Evolutionary conservation across 2,329 filamentous ascomycete species (phyloP).

Genomic region (Ophiostoma novo-ulmi): DNA sequence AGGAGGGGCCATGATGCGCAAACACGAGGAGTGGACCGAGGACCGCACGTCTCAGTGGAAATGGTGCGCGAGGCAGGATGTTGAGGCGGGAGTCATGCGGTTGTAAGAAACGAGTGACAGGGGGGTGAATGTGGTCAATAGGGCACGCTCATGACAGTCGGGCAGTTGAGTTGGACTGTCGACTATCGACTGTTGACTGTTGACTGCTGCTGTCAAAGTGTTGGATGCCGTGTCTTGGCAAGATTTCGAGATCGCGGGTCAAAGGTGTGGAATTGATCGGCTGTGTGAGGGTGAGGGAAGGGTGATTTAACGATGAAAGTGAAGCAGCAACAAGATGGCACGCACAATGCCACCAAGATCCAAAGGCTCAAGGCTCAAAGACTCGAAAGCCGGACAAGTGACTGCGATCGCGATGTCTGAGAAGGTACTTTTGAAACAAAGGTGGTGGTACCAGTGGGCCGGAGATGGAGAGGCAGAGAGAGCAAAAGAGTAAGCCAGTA

Average conservation of each 20-base stretch:
- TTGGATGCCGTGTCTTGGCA: neutral
- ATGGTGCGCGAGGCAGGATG: neutral
- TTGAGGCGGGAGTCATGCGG: neutral
- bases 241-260: neutral
- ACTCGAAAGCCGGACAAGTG: neutral
- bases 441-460: slow-evolving; percentile 4
- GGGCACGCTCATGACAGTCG: neutral
- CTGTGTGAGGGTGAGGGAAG: neutral
- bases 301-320: neutral
- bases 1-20: slow-evolving; percentile 10
- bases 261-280: neutral
- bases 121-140: neutral
- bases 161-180: neutral
- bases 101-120: neutral
- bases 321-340: neutral
- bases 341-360: neutral
- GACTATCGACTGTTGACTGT: neutral
- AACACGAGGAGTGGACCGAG: neutral
- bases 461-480: slow-evolving; percentile 15
- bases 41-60: slow-evolving; percentile 7
- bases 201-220: neutral
- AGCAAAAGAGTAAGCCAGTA: neutral
- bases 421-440: slow-evolving; percentile 29
- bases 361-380: neutral
- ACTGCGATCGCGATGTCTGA: slow-evolving; percentile 24